Percentiles rank a stretch among this genome's conserved stretches.
These are phyloP conservation scores for Aspergillus saccharolyticus DNA, from an alignment of 495 filamentous ascomycete species.

Conservation along the genomic window DNA sequence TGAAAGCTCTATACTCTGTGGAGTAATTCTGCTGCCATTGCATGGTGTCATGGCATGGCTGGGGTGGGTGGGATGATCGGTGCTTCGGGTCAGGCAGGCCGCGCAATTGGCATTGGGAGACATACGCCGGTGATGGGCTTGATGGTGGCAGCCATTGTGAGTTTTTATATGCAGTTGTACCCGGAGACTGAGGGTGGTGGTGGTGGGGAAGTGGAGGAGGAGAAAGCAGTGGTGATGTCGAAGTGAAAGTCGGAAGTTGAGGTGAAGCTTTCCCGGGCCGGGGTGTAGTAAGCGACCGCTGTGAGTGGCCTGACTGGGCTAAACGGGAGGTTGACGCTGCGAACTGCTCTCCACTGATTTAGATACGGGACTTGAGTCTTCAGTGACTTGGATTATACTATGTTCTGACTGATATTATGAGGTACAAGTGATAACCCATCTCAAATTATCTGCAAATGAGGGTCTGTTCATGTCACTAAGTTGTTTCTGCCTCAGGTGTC, in stretches of 20 bases:
- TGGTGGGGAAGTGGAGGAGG: conserved; percentile 23
- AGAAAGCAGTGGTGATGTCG: conserved; percentile 29
- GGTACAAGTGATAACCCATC: too few species aligned
- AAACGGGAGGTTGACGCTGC: background rate
- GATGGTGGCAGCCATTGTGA: conserved; percentile 43
- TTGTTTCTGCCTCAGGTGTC: conserved; percentile 15
- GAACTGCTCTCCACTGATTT: too few species aligned
- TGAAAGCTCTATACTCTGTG: background rate
- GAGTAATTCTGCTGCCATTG: background rate
- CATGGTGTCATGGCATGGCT: background rate
- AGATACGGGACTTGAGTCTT: too few species aligned
- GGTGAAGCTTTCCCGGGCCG: conserved; percentile 40
- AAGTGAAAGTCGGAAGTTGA: conserved; percentile 23
- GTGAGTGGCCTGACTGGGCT: conserved; percentile 21
- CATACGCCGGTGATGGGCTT: conserved; percentile 49
- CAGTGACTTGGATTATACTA: too few species aligned
- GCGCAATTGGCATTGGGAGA: conserved; percentile 17
- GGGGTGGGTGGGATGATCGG: background rate
- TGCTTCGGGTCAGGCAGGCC: too few species aligned
- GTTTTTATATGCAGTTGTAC: conserved; percentile 13
- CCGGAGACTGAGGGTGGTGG: conserved; percentile 11
- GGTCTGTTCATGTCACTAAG: background rate
- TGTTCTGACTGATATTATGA: too few species aligned
- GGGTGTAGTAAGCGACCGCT: conserved; percentile 33
- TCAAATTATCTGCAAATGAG: too few species aligned